Evolutionary conservation across 225 moss, liverwort and hornwort species (phyloP).

Genomic region (Physcomitrium patens): DNA sequence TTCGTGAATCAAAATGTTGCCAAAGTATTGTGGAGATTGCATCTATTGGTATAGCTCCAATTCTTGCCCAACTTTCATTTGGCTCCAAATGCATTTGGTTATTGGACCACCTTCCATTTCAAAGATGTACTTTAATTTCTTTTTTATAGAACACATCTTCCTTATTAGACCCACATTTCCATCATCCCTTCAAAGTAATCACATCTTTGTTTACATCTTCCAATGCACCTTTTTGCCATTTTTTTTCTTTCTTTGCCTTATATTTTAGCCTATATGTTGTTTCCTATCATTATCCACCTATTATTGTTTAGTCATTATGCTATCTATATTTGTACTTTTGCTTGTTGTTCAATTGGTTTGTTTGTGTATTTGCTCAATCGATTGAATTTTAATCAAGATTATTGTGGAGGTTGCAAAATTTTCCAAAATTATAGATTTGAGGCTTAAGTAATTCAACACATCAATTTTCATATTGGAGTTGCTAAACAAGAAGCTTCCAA

Average conservation of each 20-base stretch:
- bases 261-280: background rate
- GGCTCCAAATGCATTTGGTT: background rate
- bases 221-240: slow-evolving; percentile 9
- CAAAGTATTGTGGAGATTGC: background rate
- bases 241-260: background rate
- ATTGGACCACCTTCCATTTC: background rate
- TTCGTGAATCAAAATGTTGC: too few relatives aligned
- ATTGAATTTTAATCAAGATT: too few relatives aligned
- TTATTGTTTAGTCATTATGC: background rate
- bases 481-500: slow-evolving; percentile 63
- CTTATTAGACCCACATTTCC: fast-evolving
- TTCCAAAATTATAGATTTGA: slow-evolving; percentile 53
- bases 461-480: slow-evolving; percentile 64
- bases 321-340: too few relatives aligned
- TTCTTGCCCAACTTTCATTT: background rate
- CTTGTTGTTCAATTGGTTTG: too few relatives aligned
- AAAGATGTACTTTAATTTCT: too few relatives aligned
- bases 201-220: background rate
- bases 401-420: too few relatives aligned
- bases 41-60: background rate
- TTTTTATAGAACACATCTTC: background rate
- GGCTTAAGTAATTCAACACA: slow-evolving; percentile 46
- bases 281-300: background rate
- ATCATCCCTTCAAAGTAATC: too few relatives aligned
- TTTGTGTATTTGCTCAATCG: too few relatives aligned